These are phyloP conservation scores for Prinsepia uniflora DNA, from an alignment of 306 rosid genomes.

Conservation along the genomic window DNA sequence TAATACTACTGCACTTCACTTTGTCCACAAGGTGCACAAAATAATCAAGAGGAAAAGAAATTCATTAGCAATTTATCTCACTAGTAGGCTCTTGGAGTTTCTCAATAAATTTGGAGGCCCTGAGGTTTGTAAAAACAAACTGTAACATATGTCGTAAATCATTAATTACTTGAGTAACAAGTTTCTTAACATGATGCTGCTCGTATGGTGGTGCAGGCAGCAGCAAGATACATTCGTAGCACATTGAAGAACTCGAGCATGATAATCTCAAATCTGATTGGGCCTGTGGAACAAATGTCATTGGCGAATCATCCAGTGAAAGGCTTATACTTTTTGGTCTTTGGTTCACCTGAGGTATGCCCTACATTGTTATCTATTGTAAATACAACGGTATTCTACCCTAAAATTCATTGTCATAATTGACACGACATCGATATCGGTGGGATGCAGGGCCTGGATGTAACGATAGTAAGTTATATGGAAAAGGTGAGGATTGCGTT, in stretches of 20 bases:
- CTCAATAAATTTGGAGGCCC: constrained; percentile 38
- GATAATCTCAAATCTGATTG: constrained; percentile 48
- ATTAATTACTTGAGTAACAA: no score
- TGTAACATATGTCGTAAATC: no score
- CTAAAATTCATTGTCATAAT: no score
- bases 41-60: constrained; percentile 31
- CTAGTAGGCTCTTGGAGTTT: constrained; percentile 23
- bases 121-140: constrained; percentile 26
- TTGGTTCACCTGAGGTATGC: constrained; percentile 55
- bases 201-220: constrained; percentile 32
- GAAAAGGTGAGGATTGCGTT: constrained; percentile 32
- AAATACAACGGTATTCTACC: no score
- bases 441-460: constrained; percentile 35
- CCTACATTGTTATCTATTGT: not conserved
- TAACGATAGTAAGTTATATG: constrained; percentile 50
- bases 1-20: constrained; percentile 32
- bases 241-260: constrained; percentile 41
- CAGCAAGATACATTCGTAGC: constrained; percentile 38
- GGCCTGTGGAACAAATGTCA: constrained; percentile 57
- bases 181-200: not conserved
- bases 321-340: constrained; percentile 37
- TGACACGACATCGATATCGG: not conserved
- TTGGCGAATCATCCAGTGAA: constrained; percentile 35
- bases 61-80: constrained; percentile 32
- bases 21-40: constrained; percentile 33